Base-by-base conservation (phyloP, 2,329 filamentous ascomycete species). In the Neurospora crassa region DNA sequence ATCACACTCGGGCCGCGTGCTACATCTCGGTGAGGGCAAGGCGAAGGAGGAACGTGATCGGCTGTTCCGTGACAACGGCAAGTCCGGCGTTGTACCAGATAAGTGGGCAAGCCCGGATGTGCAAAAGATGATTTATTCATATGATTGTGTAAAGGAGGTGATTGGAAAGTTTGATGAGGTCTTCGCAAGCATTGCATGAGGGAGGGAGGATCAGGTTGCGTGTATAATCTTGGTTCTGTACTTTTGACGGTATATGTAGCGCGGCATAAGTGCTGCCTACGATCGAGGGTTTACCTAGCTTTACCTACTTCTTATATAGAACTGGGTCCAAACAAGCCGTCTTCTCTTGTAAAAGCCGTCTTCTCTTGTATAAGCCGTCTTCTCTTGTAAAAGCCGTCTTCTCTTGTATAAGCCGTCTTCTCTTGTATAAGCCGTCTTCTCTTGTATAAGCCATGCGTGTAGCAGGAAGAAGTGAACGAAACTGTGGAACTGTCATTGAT, bases 61-160 rank as follows among this genome's bases (percentile, higher is more conserved):
- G 70, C 82, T 83, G 80, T 88, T 89, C 78, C 84, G 83, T 59
- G 81, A 85, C 70, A 82, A 81, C 75, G 82, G 76, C 78, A 85
- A 84, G 77, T 83, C 80, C 73, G 84, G 78, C 70, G 81, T 81
- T 71, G 86, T 86, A 72, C 88, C 88, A 2, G 89, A 91, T 80
- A 91, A 90, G 81, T 91, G 90, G 90, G 88, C 88, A 3, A 90
- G 90, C 78, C 88, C 89, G 11, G 89, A 91, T 76, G 88, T 91
- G 59, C 89, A 91, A 79, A 84, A 86, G 79, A 86, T 87, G 84
- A 87, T 91, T 72, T 91, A 91, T 79, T 85, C 86, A 12, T 84
- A 89, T 76, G 89, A 91, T 79, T 89, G 88, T 76, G 83, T 87
- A 68, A 80, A 83, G 76, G 84, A 88, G 70, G 84, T 88, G 0